phyloP scores from a whole-genome alignment of 139 green algal species.

The Bryopsis sp. region DNA sequence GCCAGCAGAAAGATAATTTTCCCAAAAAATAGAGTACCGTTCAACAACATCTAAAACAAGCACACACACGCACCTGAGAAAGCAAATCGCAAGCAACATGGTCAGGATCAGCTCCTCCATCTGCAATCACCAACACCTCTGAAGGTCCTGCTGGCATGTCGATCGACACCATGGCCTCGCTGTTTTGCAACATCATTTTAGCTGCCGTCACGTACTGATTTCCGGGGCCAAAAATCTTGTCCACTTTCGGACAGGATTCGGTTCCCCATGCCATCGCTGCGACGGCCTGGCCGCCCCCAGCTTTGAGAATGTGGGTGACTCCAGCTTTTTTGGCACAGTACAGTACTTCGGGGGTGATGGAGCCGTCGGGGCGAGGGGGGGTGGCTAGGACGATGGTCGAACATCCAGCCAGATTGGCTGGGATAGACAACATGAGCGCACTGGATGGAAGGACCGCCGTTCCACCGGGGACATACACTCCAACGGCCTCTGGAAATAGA shows the following conservation, averaged over 20 bases:
- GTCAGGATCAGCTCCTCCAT: conserved; percentile 56
- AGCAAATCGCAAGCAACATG: conserved; percentile 92
- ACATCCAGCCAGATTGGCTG: conserved; percentile 80
- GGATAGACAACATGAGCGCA: conserved; percentile 93
- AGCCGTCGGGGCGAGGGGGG: conserved; percentile 53
- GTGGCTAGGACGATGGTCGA: conserved; percentile 90
- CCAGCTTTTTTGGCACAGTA: conserved; percentile 94
- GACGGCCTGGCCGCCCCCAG: conserved; percentile 89
- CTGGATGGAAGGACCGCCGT: conserved; percentile 91
- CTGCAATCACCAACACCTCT: conserved; percentile 90
- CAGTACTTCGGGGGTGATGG: conserved; percentile 69
- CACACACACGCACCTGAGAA: conserved; percentile 53
- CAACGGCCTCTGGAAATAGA: conserved; percentile 49
- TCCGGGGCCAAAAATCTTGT: conserved; percentile 82
- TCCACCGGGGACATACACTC: conserved; percentile 94
- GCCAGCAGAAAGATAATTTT: no score
- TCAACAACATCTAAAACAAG: no score
- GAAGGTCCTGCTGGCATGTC: conserved; percentile 92
- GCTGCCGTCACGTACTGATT: conserved; percentile 89
- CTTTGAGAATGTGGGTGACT: conserved; percentile 91
- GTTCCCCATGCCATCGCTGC: conserved; percentile 95
- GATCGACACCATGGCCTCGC: conserved; percentile 93
- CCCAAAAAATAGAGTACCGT: no score
- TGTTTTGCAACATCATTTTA: conserved; percentile 89
- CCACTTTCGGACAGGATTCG: conserved; percentile 83